phyloP scores from a whole-genome alignment of 257 asterid species.

The Thymus quinquecostatus region DNA sequence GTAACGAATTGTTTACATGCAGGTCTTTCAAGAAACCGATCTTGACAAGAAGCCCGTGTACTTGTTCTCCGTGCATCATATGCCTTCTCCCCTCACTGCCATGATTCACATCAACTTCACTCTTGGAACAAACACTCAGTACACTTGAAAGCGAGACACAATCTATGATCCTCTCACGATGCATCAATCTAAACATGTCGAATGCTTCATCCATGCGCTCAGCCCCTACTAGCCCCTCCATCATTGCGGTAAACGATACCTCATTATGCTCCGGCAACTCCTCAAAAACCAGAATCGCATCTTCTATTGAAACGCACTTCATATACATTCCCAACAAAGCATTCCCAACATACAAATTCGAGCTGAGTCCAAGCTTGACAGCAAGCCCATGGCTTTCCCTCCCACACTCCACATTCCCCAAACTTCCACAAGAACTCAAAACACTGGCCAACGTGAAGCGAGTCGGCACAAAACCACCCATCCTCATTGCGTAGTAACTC shows the following conservation, averaged over 20 bases:
- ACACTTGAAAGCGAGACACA: slow-evolving; percentile 61
- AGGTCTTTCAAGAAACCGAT: slow-evolving; percentile 55
- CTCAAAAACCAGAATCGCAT: slow-evolving; percentile 51
- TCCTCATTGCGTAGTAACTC: slow-evolving; percentile 52
- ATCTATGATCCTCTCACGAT: slow-evolving; percentile 50
- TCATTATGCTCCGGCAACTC: slow-evolving; percentile 65
- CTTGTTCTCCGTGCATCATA: slow-evolving; percentile 48
- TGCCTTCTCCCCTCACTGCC: slow-evolving; percentile 30
- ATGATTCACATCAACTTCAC: slow-evolving; percentile 33
- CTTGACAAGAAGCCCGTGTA: slow-evolving; percentile 62
- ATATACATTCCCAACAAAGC: slow-evolving; percentile 75
- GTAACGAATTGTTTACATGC: slow-evolving; percentile 67
- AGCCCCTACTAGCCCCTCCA: slow-evolving; percentile 66
- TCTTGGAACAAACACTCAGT: slow-evolving; percentile 58
- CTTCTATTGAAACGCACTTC: slow-evolving; percentile 52
- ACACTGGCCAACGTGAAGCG: slow-evolving; percentile 74
- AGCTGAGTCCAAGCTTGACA: slow-evolving; percentile 57
- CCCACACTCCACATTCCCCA: slow-evolving; percentile 52
- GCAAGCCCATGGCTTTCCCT: slow-evolving; percentile 69
- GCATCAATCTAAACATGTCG: slow-evolving; percentile 64
- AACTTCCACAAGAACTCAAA: slow-evolving; percentile 67
- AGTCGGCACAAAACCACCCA: slow-evolving; percentile 54
- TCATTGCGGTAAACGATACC: slow-evolving; percentile 74
- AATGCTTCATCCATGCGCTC: slow-evolving; percentile 62
- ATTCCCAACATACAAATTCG: slow-evolving; percentile 64